Conservation (phyloP, 2,329 filamentous ascomycete genomes). For the Aspergillus sp. region DNA sequence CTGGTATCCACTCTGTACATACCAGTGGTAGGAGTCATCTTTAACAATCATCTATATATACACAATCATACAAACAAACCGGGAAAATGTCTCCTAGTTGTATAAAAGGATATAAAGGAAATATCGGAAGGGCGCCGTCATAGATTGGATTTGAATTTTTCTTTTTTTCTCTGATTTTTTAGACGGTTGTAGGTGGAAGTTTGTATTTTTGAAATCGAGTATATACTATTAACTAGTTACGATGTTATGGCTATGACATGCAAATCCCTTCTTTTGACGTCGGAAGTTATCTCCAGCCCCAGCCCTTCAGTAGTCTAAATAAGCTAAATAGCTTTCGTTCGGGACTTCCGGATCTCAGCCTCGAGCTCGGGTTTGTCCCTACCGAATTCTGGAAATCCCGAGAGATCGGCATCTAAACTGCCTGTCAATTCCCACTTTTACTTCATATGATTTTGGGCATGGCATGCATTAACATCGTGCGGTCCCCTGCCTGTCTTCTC, state of each 20-base stretch:
- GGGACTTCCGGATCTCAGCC: background rate
- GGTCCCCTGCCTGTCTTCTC: background rate
- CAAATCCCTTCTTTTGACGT: background rate
- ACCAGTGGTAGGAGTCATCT: slow-evolving; percentile 2
- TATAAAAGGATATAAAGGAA: background rate
- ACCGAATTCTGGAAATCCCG: slow-evolving; percentile 1
- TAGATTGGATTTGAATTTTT: background rate
- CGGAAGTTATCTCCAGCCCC: background rate
- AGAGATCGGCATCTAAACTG: background rate
- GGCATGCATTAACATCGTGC: background rate
- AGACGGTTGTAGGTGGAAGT: background rate
- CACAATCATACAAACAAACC: background rate
- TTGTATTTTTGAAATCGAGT: background rate
- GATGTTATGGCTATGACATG: slow-evolving; percentile 7
- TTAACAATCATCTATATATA: slow-evolving; percentile 8
- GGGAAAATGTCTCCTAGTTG: background rate
- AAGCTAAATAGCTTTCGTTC: background rate
- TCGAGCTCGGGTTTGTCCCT: background rate
- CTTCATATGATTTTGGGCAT: background rate
- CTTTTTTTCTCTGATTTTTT: background rate
- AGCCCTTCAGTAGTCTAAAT: no score
- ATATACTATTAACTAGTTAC: background rate
- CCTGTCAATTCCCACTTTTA: background rate
- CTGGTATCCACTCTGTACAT: slow-evolving; percentile 7
- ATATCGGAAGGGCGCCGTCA: background rate